Evolutionary conservation across 1,284 basidiomycete genomes (phyloP).

Genomic region (Fomes fomentarius): DNA sequence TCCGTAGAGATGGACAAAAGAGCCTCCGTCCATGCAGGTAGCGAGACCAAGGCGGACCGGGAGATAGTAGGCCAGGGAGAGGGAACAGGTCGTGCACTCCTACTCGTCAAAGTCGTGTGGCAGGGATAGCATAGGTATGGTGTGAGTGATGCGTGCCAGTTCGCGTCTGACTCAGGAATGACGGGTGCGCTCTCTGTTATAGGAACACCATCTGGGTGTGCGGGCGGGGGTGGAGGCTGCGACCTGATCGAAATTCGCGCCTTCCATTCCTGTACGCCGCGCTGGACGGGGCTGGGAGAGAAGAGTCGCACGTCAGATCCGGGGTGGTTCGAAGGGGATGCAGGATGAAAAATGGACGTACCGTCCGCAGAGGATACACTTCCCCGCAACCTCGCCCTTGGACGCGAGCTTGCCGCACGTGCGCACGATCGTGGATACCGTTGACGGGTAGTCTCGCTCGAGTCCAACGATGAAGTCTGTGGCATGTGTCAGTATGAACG

Average conservation of each 20-base stretch:
- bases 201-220: not conserved
- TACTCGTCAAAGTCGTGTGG: slow-evolving; percentile 27
- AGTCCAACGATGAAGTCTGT: slow-evolving; percentile 83
- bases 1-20: slow-evolving; percentile 1
- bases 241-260: slow-evolving; percentile 26
- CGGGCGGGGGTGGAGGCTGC: slow-evolving; percentile 1
- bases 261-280: slow-evolving; percentile 28
- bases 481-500: too few relatives aligned
- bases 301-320: too few relatives aligned
- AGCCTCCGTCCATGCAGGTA: slow-evolving; percentile 22
- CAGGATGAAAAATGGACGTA: slow-evolving; percentile 37
- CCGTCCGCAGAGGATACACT: slow-evolving; percentile 78
- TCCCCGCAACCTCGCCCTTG: slow-evolving; percentile 52
- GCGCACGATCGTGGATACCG: slow-evolving; percentile 84
- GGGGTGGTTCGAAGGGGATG: too few relatives aligned
- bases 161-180: not conserved
- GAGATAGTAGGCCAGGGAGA: slow-evolving; percentile 14
- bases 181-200: not conserved
- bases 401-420: slow-evolving; percentile 85
- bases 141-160: slow-evolving; percentile 13
- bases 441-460: slow-evolving; percentile 86
- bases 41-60: not conserved
- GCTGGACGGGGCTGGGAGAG: slow-evolving; percentile 25
- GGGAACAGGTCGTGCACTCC: slow-evolving; percentile 21
- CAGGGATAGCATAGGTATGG: slow-evolving; percentile 27